Base-by-base conservation (phyloP, 2,329 filamentous ascomycete species). In the Leptographium radiaticola region DNA sequence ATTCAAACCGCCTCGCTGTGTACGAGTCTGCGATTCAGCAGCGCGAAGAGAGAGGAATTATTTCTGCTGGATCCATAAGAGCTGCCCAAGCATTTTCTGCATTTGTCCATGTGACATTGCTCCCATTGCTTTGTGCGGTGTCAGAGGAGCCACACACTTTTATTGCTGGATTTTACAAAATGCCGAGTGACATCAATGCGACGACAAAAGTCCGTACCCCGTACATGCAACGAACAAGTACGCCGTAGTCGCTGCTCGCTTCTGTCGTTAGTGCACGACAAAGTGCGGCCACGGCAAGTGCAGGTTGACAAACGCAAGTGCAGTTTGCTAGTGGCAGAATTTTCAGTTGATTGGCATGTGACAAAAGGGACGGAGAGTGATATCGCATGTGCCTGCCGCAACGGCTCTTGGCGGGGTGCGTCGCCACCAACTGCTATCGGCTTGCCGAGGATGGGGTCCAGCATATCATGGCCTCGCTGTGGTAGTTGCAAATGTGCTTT, bases 71-170 rank as follows among this genome's bases (percentile, higher is more conserved):
- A 66, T 72, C 71, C 69, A 78, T 77, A 75, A 80, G 76, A 76
- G 72, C 75, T 74, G 78, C 71, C 71, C 73, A 70, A 67, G 75
- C 70, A 72, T 69, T 68, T 71, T 60, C 56, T n/a, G 20, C 43
- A 10, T 12, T 20, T 15, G 33, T 53, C 11, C 69, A 68, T 61
- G 60, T 55, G 64, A 64, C 58, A 60, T 59, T 47, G 54, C 57
- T 59, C 52, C 57, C 15, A 73, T 87, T 86, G 80, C 80, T 79
- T 77, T 79, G 84, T 25, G 81, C 84, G 80, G 86, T 82, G 86
- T 90, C 86, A 89, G 86, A 89, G 81, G 84, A 72, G 78, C 77
- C 82, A 73, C 63, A 89, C 85, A 89, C 81, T 20, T n/a, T n/a
- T 18, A 18, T 18, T 34, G 6, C 36, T n/a, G 7, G 6, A 10